Evolutionary conservation across 129 eudicot species (phyloP).

Genomic region (Arctium minus): DNA sequence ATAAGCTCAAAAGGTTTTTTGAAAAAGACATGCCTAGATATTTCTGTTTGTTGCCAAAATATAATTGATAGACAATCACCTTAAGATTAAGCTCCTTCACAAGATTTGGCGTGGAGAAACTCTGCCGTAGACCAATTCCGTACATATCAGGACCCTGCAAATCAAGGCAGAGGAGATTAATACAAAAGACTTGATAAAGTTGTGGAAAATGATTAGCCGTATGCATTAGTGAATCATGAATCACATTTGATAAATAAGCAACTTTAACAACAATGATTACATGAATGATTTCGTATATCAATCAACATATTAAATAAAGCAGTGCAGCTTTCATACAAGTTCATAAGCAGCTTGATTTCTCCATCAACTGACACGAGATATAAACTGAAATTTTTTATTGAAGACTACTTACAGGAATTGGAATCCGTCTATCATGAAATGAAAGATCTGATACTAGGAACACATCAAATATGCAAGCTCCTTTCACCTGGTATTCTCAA

Average conservation of each 20-base stretch:
- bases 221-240: background rate
- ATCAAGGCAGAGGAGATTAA: background rate
- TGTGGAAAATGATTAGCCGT: background rate
- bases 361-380: background rate
- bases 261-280: background rate
- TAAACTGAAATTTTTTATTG: background rate
- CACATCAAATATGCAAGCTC: constrained; percentile 60
- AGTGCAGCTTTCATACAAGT: background rate
- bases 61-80: constrained; percentile 34
- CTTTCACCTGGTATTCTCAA: constrained; percentile 48
- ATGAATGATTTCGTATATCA: background rate
- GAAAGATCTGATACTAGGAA: constrained; percentile 62
- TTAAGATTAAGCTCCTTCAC: constrained; percentile 63
- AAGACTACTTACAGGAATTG: constrained; percentile 54
- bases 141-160: constrained; percentile 77
- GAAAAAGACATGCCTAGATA: background rate
- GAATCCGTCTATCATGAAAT: constrained; percentile 72
- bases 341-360: background rate
- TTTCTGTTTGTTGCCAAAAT: background rate
- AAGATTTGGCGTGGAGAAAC: constrained; percentile 70
- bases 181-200: background rate
- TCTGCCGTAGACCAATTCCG: constrained; percentile 74
- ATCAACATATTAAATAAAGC: background rate
- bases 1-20: background rate
- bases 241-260: background rate